phyloP scores from a whole-genome alignment of 441 rosid genomes.

The Erodium moschatum region DNA sequence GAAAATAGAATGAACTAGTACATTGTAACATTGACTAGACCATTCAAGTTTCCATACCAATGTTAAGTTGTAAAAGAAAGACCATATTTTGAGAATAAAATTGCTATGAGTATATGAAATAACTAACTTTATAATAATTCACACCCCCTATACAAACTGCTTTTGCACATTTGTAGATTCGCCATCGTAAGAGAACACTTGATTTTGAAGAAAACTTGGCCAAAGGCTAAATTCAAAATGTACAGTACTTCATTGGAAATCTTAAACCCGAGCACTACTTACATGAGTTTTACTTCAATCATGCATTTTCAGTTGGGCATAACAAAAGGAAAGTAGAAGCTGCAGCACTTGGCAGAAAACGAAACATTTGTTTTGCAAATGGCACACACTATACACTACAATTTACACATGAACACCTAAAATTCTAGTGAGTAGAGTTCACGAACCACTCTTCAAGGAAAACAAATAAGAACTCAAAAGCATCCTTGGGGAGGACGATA shows the following conservation, averaged over 20 bases:
- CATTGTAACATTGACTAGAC: background rate
- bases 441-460: slow-evolving; percentile 76
- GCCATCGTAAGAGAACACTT: no score
- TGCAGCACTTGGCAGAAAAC: background rate
- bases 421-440: background rate
- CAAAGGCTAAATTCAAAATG: no score
- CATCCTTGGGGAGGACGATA: slow-evolving; percentile 67
- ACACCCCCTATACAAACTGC: background rate
- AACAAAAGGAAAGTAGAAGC: background rate
- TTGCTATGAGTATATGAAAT: background rate
- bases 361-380: background rate
- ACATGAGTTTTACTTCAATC: background rate
- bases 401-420: background rate
- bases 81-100: slow-evolving; percentile 4
- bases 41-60: background rate
- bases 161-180: no score
- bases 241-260: background rate
- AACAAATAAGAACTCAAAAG: slow-evolving; percentile 66
- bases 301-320: background rate
- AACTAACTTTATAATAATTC: background rate
- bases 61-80: background rate
- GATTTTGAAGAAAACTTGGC: no score
- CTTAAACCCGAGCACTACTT: background rate
- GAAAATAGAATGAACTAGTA: background rate
- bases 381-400: background rate